Percentiles rank a stretch among this genome's conserved stretches.
Conservation (phyloP, 805 yeast species). For the Diddensiella transvaalensis region DNA sequence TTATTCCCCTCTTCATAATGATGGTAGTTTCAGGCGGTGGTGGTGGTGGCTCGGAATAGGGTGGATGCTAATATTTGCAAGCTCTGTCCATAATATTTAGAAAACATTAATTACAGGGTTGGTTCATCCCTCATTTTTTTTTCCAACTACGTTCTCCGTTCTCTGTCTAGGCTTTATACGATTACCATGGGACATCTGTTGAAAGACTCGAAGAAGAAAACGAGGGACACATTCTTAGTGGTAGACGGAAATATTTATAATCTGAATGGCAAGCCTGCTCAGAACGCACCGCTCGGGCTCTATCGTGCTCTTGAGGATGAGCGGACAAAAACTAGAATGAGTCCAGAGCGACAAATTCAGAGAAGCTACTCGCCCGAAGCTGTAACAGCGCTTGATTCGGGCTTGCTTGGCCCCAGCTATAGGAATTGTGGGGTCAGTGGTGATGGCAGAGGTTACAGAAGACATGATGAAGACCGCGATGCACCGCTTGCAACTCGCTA, state of each 20-base stretch:
- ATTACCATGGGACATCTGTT: not conserved
- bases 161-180: too few relatives aligned
- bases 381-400: not conserved
- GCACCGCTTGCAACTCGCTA: not conserved
- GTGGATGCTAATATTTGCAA: too few relatives aligned
- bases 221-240: not conserved
- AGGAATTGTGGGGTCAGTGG: not conserved
- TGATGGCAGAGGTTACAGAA: too few relatives aligned
- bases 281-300: not conserved
- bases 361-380: not conserved
- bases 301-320: not conserved
- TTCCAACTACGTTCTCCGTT: too few relatives aligned
- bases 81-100: too few relatives aligned
- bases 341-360: not conserved
- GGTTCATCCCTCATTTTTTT: too few relatives aligned
- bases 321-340: not conserved
- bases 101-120: too few relatives aligned
- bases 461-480: not conserved
- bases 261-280: not conserved
- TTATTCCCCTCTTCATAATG: conserved; percentile 26
- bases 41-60: too few relatives aligned
- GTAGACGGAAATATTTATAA: not conserved
- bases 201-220: not conserved
- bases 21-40: conserved; percentile 22
- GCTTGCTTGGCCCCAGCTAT: not conserved